Percentiles rank a stretch among this genome's conserved stretches.
Conservation (phyloP, 2,329 filamentous ascomycete species). For the Rutstroemia sp. region DNA sequence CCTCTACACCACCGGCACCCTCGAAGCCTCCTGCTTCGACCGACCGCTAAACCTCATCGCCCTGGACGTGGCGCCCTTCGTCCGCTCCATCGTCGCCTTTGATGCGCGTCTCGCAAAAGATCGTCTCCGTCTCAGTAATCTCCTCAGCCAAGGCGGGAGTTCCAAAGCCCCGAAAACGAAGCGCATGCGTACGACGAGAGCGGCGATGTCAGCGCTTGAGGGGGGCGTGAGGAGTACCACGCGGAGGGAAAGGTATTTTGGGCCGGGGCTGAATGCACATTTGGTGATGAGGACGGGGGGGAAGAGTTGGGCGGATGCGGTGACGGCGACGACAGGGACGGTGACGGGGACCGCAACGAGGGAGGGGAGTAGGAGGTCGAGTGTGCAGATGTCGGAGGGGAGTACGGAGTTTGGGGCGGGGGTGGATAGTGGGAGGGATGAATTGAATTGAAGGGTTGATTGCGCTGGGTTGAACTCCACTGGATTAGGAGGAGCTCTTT, state of each 20-base stretch:
- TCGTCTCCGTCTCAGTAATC: slow-evolving; percentile 51
- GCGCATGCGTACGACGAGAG: slow-evolving; percentile 62
- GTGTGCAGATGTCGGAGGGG: slow-evolving; percentile 2
- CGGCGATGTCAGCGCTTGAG: slow-evolving; percentile 70
- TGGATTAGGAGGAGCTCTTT: neutral
- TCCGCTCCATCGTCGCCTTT: slow-evolving; percentile 76
- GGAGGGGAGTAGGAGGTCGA: slow-evolving; percentile 4
- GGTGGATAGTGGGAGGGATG: slow-evolving; percentile 1
- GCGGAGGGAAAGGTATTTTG: slow-evolving; percentile 67
- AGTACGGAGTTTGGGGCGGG: neutral
- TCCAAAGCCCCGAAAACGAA: slow-evolving; percentile 43
- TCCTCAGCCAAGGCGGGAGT: slow-evolving; percentile 51
- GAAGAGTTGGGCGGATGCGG: slow-evolving; percentile 23
- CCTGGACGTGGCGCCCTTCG: slow-evolving; percentile 78
- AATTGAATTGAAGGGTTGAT: neutral
- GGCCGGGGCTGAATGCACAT: slow-evolving; percentile 48
- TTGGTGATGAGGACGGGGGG: slow-evolving; percentile 58
- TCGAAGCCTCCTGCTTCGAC: slow-evolving; percentile 71
- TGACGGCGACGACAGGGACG: neutral
- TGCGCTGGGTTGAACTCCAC: too few species aligned
- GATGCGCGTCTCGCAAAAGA: slow-evolving; percentile 66
- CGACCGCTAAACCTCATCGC: slow-evolving; percentile 58
- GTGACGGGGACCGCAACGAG: neutral
- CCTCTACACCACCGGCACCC: slow-evolving; percentile 34
- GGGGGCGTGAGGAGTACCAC: slow-evolving; percentile 61